Evolutionary conservation across 2,329 filamentous ascomycete species (phyloP).

Genomic region (Xylariaceae sp.): DNA sequence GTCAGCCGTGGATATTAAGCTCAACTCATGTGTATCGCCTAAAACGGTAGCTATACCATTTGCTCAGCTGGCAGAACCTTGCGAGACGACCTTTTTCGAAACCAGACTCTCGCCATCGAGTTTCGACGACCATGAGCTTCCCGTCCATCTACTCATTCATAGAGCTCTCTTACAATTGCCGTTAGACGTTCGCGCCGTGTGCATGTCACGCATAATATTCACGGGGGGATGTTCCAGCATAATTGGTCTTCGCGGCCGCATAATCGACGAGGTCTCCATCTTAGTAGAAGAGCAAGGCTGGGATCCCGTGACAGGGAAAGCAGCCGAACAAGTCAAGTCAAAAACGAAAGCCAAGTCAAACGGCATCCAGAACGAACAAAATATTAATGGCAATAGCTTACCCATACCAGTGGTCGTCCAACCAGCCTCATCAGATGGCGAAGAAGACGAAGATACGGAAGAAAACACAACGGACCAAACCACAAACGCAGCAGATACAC

Average conservation of each 20-base stretch:
- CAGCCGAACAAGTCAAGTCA: conserved; percentile 50
- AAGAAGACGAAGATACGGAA: no score
- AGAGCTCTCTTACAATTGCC: conserved; percentile 70
- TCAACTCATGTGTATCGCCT: conserved; percentile 47
- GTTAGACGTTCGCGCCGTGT: conserved; percentile 75
- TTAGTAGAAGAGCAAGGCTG: conserved; percentile 70
- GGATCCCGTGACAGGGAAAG: conserved; percentile 70
- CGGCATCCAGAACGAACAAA: conserved; percentile 18
- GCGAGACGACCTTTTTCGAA: conserved; percentile 72
- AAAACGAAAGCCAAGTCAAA: conserved; percentile 42
- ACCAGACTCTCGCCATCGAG: conserved; percentile 46
- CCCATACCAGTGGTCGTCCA: conserved; percentile 19
- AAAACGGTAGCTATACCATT: conserved; percentile 64
- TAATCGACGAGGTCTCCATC: conserved; percentile 68
- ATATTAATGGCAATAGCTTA: conserved; percentile 21
- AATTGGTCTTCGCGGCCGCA: conserved; percentile 71
- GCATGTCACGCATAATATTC: conserved; percentile 86
- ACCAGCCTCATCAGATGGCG: conserved; percentile 15
- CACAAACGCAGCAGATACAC: conserved; percentile 40
- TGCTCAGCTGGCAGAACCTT: conserved; percentile 65
- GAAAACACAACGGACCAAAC: conserved; percentile 30
- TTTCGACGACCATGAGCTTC: conserved; percentile 83
- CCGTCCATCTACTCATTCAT: conserved; percentile 74
- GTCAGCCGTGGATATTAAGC: conserved; percentile 39
- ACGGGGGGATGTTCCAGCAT: conserved; percentile 77